A percentile compares a stretch with the other conserved stretches of the same genome.
These are phyloP conservation scores for Kodamaea laetipori DNA, from an alignment of 805 yeast genomes.

Conservation along the genomic window DNA sequence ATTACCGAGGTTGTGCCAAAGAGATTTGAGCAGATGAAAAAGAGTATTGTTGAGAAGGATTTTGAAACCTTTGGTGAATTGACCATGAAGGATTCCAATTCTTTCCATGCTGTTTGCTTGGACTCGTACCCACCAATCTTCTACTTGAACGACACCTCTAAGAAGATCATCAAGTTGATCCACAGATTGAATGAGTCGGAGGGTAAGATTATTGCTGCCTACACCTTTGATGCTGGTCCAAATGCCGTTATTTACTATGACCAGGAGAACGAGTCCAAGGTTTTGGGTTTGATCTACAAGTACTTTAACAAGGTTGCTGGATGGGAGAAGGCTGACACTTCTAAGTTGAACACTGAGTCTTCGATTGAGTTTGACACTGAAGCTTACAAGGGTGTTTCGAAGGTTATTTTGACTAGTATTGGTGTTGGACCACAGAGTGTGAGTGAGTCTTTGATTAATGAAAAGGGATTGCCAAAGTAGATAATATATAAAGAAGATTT, in stretches of 20 bases:
- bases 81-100: slow-evolving; percentile 95
- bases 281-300: slow-evolving; percentile 68
- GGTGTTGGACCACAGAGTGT: slow-evolving; percentile 84
- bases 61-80: slow-evolving; percentile 81
- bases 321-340: slow-evolving; percentile 52
- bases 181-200: slow-evolving; percentile 72
- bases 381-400: slow-evolving; percentile 71
- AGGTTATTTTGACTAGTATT: slow-evolving; percentile 79
- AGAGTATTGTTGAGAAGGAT: slow-evolving; percentile 71
- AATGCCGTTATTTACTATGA: slow-evolving; percentile 94
- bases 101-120: slow-evolving; percentile 96
- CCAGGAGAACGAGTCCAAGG: slow-evolving; percentile 67
- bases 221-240: slow-evolving; percentile 99
- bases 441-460: slow-evolving; percentile 56
- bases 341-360: slow-evolving; percentile 20
- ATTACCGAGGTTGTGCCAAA: slow-evolving; percentile 80
- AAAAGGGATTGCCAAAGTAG: slow-evolving; percentile 61
- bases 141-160: slow-evolving; percentile 86
- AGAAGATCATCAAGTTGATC: slow-evolving; percentile 73
- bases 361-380: slow-evolving; percentile 49
- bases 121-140: slow-evolving; percentile 96
- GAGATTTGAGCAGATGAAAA: slow-evolving; percentile 78
- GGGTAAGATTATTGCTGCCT: slow-evolving; percentile 81
- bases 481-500: neutral
- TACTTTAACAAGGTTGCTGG: slow-evolving; percentile 64